Conservation (phyloP, 2,329 filamentous ascomycete species). For the Aspergillus neoniger region DNA sequence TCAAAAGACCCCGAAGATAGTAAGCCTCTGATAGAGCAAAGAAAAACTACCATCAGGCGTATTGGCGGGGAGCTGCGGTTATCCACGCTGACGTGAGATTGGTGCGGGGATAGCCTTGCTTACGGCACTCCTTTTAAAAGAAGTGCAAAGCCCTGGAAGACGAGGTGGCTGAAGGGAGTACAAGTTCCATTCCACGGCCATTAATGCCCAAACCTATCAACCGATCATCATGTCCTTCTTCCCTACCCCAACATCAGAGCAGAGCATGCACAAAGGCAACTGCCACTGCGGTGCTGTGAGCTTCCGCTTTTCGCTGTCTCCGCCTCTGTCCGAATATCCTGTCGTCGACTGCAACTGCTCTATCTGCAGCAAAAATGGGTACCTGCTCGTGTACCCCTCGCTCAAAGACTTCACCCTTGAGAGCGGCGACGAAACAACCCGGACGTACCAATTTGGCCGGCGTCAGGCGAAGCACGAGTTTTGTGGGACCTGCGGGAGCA, state of each 20-base stretch:
- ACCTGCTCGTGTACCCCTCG: slow-evolving; percentile 3
- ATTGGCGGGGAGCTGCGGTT: too few species aligned
- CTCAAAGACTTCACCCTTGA: background rate
- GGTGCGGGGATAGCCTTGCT: too few species aligned
- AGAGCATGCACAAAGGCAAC: background rate
- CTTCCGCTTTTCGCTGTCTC: background rate
- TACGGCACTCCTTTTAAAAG: too few species aligned
- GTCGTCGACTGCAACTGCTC: slow-evolving; percentile 4
- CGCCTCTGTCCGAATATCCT: background rate
- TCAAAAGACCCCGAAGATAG: too few species aligned
- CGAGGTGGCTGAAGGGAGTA: too few species aligned
- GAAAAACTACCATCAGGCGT: too few species aligned
- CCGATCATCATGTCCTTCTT: background rate
- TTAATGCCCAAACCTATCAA: background rate
- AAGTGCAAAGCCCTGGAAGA: too few species aligned
- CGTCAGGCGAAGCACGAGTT: background rate
- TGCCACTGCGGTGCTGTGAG: slow-evolving; percentile 3
- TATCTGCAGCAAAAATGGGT: slow-evolving; percentile 2
- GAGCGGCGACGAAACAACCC: background rate
- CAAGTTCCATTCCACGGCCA: too few species aligned
- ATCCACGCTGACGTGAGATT: too few species aligned
- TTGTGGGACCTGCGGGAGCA: background rate
- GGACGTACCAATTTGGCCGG: background rate
- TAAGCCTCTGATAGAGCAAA: too few species aligned
- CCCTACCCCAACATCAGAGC: background rate